Base-by-base conservation (phyloP, 495 filamentous ascomycete genomes). In the Parachaetomium inaequale region DNA sequence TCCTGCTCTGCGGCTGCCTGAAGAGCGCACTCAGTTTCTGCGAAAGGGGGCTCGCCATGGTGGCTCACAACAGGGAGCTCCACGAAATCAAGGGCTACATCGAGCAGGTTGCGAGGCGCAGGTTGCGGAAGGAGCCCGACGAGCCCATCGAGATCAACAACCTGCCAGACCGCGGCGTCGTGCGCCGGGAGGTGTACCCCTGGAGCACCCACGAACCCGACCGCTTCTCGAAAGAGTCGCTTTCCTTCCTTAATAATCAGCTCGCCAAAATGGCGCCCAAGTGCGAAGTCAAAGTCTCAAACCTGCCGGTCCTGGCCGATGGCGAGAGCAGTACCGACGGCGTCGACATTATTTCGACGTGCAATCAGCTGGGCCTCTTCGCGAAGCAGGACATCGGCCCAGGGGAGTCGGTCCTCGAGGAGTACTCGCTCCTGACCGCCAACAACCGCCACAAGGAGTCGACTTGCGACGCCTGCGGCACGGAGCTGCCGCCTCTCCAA, bases 161-260 rank as follows among this genome's bases (percentile, higher is more conserved):
- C 21, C 77, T 90, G 31, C 87, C 87, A 7, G 88, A 93, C 31
- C 83, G 85, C 64, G 91, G 92, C 3, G 79, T 83, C 59, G 92
- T 91, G 42, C 87, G 92, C 26, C 81, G 94, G 19, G 89, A 98
- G 68, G 79, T 96, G 17, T 98, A 98, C 73, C 90, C 92, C 15
- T 98, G 94, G 94, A 98, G 98, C 71, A 68, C 78, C 23, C 81
- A 94, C 67, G 95, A 98, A 68, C 92, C 92, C 0, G 86, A 98
- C 72, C 85, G 94, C 51, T 89, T 91, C 66, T 84, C 86, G 0
- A 75, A 84, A 6, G 83, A 88, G 59, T 88, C 84, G 3, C 74
- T 98, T 19, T 66, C 75, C 1, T 74, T 85, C 23, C 74, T 96
- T 34, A 96, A 96, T 70, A 67, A 75, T 32, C 74, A 84, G 63